Conservation (phyloP, 2,329 filamentous ascomycete species). For the Hypoxylon sp. region DNA sequence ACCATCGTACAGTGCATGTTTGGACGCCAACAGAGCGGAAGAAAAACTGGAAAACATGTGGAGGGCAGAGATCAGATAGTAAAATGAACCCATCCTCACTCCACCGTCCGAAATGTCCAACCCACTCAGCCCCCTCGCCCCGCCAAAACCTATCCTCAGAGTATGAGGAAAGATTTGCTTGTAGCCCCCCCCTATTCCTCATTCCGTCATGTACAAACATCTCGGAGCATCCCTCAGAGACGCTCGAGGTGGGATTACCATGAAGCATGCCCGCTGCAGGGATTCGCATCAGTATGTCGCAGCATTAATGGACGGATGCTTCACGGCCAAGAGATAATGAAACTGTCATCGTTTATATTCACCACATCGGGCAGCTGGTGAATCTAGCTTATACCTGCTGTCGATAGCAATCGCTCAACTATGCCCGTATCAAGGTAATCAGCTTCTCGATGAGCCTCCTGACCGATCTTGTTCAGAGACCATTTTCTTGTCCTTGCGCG, state of each 20-base stretch:
- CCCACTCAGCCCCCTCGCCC: constrained; percentile 40
- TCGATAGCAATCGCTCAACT: constrained; percentile 24
- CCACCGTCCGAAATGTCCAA: constrained; percentile 48
- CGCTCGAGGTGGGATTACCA: constrained; percentile 21
- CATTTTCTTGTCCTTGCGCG: constrained; percentile 82
- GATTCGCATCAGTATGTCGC: constrained; percentile 1
- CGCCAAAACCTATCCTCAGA: constrained; percentile 46
- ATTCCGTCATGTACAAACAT: constrained; percentile 45
- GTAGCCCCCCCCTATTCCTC: constrained; percentile 33
- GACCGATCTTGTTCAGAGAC: constrained; percentile 43
- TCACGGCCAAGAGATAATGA: constrained; percentile 4
- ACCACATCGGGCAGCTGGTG: background rate
- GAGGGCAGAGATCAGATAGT: constrained; percentile 2
- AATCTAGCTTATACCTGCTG: constrained; percentile 22
- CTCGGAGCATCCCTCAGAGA: background rate
- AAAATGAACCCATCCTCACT: constrained; percentile 1
- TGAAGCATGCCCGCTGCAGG: constrained; percentile 15
- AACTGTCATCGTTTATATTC: constrained; percentile 1
- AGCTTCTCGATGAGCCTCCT: constrained; percentile 37
- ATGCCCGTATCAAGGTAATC: constrained; percentile 5
- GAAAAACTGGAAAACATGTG: constrained; percentile 3
- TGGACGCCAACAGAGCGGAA: constrained; percentile 4
- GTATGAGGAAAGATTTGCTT: constrained; percentile 47
- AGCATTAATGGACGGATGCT: constrained; percentile 4
- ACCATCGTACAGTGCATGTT: constrained; percentile 5